These are phyloP conservation scores for Passalora sequoiae DNA, from an alignment of 2,329 filamentous ascomycete species.

Conservation along the genomic window DNA sequence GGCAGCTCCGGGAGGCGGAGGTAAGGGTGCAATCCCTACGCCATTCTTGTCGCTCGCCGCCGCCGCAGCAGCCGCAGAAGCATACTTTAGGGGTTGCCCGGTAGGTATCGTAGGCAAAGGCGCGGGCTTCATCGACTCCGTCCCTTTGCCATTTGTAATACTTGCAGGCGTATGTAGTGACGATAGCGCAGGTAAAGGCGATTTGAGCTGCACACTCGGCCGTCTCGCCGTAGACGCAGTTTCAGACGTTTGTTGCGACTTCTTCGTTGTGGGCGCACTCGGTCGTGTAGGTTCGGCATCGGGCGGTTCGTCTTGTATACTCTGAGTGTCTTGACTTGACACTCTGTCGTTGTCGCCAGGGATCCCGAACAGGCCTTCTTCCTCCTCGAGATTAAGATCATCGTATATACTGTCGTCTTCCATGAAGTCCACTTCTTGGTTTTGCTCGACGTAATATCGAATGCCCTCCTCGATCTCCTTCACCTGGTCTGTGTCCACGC, in stretches of 20 bases:
- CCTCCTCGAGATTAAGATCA: conserved; percentile 84
- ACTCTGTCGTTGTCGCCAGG: conserved; percentile 70
- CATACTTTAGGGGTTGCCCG: conserved; percentile 91
- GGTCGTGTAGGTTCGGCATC: conserved; percentile 52
- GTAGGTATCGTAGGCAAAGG: conserved; percentile 76
- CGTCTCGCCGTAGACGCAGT: conserved; percentile 56
- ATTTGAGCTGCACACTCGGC: conserved; percentile 87
- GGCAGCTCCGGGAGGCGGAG: conserved; percentile 70
- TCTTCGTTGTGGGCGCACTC: conserved; percentile 40
- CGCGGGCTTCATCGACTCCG: conserved; percentile 82
- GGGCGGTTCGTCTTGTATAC: conserved; percentile 74
- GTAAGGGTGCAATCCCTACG: conserved; percentile 87
- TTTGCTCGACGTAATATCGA: conserved; percentile 89
- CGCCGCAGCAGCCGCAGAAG: conserved; percentile 88
- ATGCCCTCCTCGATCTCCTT: conserved; percentile 86
- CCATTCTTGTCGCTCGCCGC: conserved; percentile 83
- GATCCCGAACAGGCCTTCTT: conserved; percentile 84
- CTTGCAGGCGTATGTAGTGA: conserved; percentile 72
- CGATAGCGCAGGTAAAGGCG: conserved; percentile 84
- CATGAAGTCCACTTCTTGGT: conserved; percentile 80
- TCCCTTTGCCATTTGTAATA: conserved; percentile 56
- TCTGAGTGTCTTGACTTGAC: conserved; percentile 94
- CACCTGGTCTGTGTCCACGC: conserved; percentile 80
- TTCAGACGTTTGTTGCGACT: conserved; percentile 55
- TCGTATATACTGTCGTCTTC: conserved; percentile 96